These are phyloP conservation scores for Diversispora epigaea DNA, from an alignment of 192 early-diverging fungal species.

Conservation along the genomic window DNA sequence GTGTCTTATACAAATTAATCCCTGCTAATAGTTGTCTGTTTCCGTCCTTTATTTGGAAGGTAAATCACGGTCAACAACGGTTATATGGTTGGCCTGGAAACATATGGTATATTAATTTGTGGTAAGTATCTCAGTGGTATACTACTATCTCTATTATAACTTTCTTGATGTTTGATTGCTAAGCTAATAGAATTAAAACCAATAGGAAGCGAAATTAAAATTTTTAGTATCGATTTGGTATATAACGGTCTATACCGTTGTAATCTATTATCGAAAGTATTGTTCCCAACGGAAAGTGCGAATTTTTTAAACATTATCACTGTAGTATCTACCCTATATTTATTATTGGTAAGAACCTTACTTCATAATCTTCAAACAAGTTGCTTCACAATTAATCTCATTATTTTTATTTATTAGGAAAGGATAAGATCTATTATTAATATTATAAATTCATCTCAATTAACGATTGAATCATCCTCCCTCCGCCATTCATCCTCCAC, in stretches of 20 bases:
- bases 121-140: not conserved
- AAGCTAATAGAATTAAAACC: conserved; percentile 1
- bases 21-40: too few relatives aligned
- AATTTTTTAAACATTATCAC: conserved; percentile 23
- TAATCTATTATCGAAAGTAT: not conserved
- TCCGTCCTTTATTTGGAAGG: too few relatives aligned
- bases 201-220: conserved; percentile 13
- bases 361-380: conserved; percentile 15
- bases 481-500: too few relatives aligned
- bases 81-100: not conserved
- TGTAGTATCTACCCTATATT: conserved; percentile 15
- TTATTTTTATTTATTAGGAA: conserved; percentile 19
- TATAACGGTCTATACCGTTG: not conserved
- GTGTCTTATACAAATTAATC: too few relatives aligned
- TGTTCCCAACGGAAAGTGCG: not conserved
- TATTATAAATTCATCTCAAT: conserved; percentile 15
- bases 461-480: too few relatives aligned
- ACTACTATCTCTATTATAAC: not conserved
- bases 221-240: not conserved
- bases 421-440: not conserved
- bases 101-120: conserved; percentile 9
- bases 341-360: conserved; percentile 15
- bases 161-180: not conserved
- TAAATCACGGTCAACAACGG: too few relatives aligned
- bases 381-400: not conserved